Conservation (phyloP, 1,284 basidiomycete species). For the Paramarasmius palmivorus region DNA sequence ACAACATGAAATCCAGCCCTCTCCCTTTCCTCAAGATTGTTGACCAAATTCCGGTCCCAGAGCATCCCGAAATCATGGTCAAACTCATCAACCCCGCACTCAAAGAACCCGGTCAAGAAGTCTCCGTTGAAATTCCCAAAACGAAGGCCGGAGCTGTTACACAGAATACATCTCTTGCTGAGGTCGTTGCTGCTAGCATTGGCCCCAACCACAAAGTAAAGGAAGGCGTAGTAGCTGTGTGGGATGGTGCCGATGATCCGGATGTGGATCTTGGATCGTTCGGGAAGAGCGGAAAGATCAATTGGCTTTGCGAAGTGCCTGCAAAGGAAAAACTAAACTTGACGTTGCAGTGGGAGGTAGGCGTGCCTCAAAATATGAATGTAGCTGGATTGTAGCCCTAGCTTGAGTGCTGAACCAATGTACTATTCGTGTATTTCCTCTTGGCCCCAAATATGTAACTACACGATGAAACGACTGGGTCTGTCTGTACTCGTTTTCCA, state of each 20-base stretch:
- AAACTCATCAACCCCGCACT: constrained; percentile 25
- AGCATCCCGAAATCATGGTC: constrained; percentile 30
- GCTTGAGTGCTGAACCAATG: too few relatives aligned
- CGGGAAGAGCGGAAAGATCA: constrained; percentile 14
- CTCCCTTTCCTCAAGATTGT: constrained; percentile 29
- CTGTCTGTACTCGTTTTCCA: too few relatives aligned
- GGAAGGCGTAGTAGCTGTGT: constrained; percentile 9
- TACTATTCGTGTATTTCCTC: too few relatives aligned
- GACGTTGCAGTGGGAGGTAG: constrained; percentile 13
- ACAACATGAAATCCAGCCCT: constrained; percentile 30
- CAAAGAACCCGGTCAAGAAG: neutral
- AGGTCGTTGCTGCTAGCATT: neutral
- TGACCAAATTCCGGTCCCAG: constrained; percentile 36
- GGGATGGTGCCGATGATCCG: constrained; percentile 13
- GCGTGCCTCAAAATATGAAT: neutral
- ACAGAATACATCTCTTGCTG: neutral
- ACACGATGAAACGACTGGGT: too few relatives aligned
- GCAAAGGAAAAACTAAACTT: constrained; percentile 14
- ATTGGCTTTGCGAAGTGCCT: constrained; percentile 12
- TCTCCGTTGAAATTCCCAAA: neutral
- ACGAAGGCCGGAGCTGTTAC: neutral
- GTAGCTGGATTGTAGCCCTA: too few relatives aligned
- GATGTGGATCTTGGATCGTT: constrained; percentile 8
- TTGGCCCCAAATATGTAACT: too few relatives aligned
- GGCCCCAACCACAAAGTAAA: constrained; percentile 5